phyloP scores from a whole-genome alignment of 306 rosid genomes.

The Cicer judaicum region DNA sequence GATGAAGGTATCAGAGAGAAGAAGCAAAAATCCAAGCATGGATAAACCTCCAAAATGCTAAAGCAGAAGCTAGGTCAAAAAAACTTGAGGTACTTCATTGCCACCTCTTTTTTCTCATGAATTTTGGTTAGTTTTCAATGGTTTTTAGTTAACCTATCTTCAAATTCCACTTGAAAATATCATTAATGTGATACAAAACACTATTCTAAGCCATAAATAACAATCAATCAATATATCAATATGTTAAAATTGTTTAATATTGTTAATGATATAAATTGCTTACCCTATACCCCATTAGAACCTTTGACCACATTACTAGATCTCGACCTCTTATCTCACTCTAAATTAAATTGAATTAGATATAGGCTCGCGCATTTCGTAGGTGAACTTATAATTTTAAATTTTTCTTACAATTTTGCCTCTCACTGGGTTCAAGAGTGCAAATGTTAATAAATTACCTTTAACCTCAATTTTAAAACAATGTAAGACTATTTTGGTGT shows the following conservation, averaged over 20 bases:
- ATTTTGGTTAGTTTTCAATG: conserved; percentile 35
- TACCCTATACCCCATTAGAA: not conserved
- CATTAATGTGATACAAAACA: not conserved
- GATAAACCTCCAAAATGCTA: conserved; percentile 95
- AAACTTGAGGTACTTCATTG: conserved; percentile 84
- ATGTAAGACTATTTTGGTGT: too few relatives aligned
- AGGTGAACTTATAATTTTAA: too few relatives aligned
- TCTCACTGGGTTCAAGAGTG: too few relatives aligned
- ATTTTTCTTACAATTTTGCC: too few relatives aligned
- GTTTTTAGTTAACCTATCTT: conserved; percentile 9
- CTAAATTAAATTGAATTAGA: not conserved
- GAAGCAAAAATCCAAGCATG: conserved; percentile 97
- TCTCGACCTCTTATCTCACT: conserved; percentile 6
- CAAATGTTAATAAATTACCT: too few relatives aligned
- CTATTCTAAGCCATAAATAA: not conserved
- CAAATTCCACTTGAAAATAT: conserved; percentile 1
- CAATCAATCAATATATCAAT: not conserved
- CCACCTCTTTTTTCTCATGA: conserved; percentile 30
- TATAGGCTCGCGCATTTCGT: too few relatives aligned
- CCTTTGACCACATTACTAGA: conserved; percentile 18
- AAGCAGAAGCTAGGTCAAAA: conserved; percentile 96
- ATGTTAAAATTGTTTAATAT: not conserved
- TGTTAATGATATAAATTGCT: not conserved
- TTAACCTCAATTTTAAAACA: too few relatives aligned
- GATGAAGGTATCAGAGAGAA: conserved; percentile 88